These are phyloP conservation scores for Rhynchospora tenuis DNA, from an alignment of 176 grass and related monocot genomes.

Conservation along the genomic window DNA sequence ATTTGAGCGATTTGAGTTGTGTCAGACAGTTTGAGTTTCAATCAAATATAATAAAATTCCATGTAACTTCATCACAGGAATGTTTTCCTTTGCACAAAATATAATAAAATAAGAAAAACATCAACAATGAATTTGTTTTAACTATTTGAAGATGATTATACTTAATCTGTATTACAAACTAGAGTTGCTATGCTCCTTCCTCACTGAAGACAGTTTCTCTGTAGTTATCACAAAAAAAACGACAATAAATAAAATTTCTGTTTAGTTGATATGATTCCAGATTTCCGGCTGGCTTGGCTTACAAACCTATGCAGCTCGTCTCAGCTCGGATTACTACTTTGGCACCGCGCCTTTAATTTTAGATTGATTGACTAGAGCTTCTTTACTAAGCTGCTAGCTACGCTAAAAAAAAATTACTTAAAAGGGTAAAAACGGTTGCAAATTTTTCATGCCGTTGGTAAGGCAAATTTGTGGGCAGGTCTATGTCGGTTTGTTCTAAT, in stretches of 20 bases:
- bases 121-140: neutral
- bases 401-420: neutral
- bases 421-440: neutral
- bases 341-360: neutral
- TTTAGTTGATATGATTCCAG: neutral
- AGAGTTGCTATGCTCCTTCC: neutral
- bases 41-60: neutral
- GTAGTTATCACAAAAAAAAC: neutral
- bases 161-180: neutral
- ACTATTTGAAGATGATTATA: neutral
- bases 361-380: neutral
- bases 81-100: neutral
- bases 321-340: neutral
- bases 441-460: neutral
- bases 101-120: neutral
- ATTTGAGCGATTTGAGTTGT: neutral
- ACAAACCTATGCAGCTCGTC: neutral
- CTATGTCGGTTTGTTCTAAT: neutral
- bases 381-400: neutral
- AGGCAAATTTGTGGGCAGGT: neutral
- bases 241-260: neutral
- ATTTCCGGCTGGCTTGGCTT: neutral
- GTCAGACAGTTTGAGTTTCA: neutral
- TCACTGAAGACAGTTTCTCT: neutral
- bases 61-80: neutral